Evolutionary conservation across 257 asterid species (phyloP), one percentile per base, ranked within the genome.

Genomic region (Solanum medicagineum): DNA sequence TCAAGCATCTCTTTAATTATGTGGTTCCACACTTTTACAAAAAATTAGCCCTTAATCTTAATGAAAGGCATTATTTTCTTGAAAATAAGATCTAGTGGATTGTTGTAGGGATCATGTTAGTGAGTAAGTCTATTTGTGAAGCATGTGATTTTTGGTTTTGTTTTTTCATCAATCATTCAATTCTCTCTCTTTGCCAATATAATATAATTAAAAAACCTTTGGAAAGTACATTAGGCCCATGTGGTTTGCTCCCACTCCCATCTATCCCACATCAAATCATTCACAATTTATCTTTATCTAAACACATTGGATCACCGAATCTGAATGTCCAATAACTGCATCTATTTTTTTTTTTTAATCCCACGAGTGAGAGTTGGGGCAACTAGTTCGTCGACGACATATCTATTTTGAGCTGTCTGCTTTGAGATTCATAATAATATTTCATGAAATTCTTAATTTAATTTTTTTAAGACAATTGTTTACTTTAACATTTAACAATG

Each of bases 181-280:
- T 73, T 73, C 81, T 73, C 0, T 73, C 20, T 44, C 20, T 45
- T 20, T 44, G 36, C 40, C 20, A 45, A 59, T 59, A 59, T 59
- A 29, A 42, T 42, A 42, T 4, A 60, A 45, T 32, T 68, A 73
- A n/a, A 40, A 49, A 51, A 13, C 62, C 11, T 24, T 49, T 14
- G 17, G 49, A 42, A 17, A 19, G 80, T 47, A 74, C 59, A 74
- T 24, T 49, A 69, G 69, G 22, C 80, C 90, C 93, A 91, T 84
- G 91, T 90, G 92, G 66, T 32, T 77, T 55, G 49, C 40, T 14
- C 83, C 81, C 55, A 57, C 24, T 53, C 87, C 68, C 73, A 13
- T 51, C 81, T 29, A 65, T 16, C 62, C 54, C 45, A 7, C 65
- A 10, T 49, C 83, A 75, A 75, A 75, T 75, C 82, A 75, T 49